Base-by-base conservation (phyloP, 306 rosid genomes). In the Pyrus betulifolia region DNA sequence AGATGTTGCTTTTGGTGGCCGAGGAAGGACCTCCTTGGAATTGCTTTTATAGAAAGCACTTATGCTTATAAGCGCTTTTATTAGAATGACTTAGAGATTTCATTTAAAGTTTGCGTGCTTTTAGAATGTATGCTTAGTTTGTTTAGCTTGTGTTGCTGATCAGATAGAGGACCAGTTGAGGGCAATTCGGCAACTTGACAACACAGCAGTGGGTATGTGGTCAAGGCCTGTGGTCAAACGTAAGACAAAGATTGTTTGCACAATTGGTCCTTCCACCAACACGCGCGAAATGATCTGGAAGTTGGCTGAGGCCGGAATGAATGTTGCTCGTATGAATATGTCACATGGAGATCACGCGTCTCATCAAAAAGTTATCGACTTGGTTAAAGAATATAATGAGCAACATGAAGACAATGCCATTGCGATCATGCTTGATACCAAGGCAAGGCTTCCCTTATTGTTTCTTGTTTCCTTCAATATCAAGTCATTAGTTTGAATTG, bases 311-410 rank as follows among this genome's bases (percentile, higher is more conserved):
- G 89, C 96, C 62, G 99, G 99, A 45, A 95, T 95, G 97, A 95
- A 95, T 70, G 99, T 95, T 79, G 99, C 99, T 2, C 90, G 99
- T 27, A 19, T 95, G 84, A 95, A 95, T 77, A 95, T 95, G 99
- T 95, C 99, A 18, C 99, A 92, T 33, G 99, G 99, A 35, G 99
- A 95, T 80, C 98, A 95, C 42, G 90, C 97, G 46, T 95, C 98
- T 78, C 98, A 95, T 85, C 88, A 92, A 87, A 95, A 92, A 81
- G 93, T 95, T 76, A 95, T 95, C 70, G 97, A 95, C 76, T 85
- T 95, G 86, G 99, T 95, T 62, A 95, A 91, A 66, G 99, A 92
- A 44, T 95, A 95, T 79, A 95, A 95, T 77, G 97, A 82, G 27
- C 97, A 89, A 31, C 58, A 83, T 59, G 86, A 88, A 70, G 97